Evolutionary conservation across 805 yeast genomes (phyloP).

Genomic region (Blastobotrys attinorum): DNA sequence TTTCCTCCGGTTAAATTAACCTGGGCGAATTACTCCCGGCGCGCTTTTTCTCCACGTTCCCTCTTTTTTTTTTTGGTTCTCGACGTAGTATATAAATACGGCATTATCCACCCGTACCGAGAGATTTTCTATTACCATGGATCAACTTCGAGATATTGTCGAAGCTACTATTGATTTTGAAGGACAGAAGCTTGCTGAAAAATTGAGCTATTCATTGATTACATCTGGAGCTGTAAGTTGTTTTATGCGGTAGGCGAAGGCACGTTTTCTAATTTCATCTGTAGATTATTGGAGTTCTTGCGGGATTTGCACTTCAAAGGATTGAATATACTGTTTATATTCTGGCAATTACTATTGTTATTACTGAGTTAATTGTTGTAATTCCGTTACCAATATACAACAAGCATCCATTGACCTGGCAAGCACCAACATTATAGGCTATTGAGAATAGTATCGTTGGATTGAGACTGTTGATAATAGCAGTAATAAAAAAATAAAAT

Average conservation of each 20-base stretch:
- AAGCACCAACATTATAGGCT: slow-evolving; percentile 4
- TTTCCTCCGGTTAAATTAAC: not conserved
- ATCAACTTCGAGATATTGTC: slow-evolving; percentile 8
- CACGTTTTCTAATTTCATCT: not conserved
- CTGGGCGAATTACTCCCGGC: not conserved
- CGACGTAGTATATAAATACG: not conserved
- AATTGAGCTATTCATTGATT: slow-evolving; percentile 23
- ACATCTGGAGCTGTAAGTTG: slow-evolving; percentile 12
- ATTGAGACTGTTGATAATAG: not conserved
- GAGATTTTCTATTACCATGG: slow-evolving; percentile 8
- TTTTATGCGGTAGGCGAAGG: slow-evolving; percentile 2
- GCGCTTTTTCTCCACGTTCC: not conserved
- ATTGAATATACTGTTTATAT: slow-evolving; percentile 33
- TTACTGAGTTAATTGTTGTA: slow-evolving; percentile 34
- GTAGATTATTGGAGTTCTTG: slow-evolving; percentile 33
- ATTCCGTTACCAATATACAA: slow-evolving; percentile 58
- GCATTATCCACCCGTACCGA: not conserved
- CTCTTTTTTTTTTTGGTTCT: not conserved
- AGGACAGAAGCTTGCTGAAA: slow-evolving; percentile 43
- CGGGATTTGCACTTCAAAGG: slow-evolving; percentile 44
- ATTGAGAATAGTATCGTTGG: too few species aligned
- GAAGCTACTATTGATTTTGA: slow-evolving; percentile 37
- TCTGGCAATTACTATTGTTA: slow-evolving; percentile 32
- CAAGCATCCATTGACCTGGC: slow-evolving; percentile 42
- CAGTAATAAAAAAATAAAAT: too few species aligned